Percentiles rank a stretch among this genome's conserved stretches.
Evolutionary conservation across 768 basidiomycete genomes (phyloP).

Genomic region (Leccinum obscurum): DNA sequence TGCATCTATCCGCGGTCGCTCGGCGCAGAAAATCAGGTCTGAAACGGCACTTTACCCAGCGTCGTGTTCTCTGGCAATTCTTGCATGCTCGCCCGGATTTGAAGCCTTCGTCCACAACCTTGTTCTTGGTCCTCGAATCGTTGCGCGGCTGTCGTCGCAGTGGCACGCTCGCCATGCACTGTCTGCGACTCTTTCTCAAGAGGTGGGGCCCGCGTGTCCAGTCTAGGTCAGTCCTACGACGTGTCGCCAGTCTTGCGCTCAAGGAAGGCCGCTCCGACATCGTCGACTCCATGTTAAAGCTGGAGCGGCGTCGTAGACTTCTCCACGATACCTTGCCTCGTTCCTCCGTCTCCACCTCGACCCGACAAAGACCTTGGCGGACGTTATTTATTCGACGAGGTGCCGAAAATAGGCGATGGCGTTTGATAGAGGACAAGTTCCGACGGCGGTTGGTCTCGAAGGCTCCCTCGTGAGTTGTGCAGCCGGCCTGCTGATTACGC

Average conservation of each 20-base stretch:
- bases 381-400: constrained; percentile 26
- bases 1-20: constrained; percentile 42
- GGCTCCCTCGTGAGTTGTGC: not conserved
- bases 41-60: constrained; percentile 43
- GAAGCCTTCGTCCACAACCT: constrained; percentile 56
- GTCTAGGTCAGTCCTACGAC: constrained; percentile 59
- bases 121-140: constrained; percentile 57
- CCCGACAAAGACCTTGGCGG: constrained; percentile 24
- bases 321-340: constrained; percentile 9
- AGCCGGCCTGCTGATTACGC: not conserved
- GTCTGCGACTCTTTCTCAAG: constrained; percentile 45
- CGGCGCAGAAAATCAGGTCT: constrained; percentile 39
- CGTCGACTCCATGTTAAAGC: constrained; percentile 26
- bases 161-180: constrained; percentile 52
- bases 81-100: constrained; percentile 48
- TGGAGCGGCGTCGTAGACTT: constrained; percentile 15
- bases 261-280: constrained; percentile 66
- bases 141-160: constrained; percentile 50
- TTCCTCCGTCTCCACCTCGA: constrained; percentile 1
- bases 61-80: constrained; percentile 45
- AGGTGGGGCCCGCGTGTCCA: constrained; percentile 58
- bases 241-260: constrained; percentile 56
- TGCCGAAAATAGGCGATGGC: constrained; percentile 34
- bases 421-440: constrained; percentile 25
- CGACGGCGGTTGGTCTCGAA: constrained; percentile 12